These are phyloP conservation scores for Juncus effusus DNA, from an alignment of 176 grass and related monocot species.

Conservation along the genomic window DNA sequence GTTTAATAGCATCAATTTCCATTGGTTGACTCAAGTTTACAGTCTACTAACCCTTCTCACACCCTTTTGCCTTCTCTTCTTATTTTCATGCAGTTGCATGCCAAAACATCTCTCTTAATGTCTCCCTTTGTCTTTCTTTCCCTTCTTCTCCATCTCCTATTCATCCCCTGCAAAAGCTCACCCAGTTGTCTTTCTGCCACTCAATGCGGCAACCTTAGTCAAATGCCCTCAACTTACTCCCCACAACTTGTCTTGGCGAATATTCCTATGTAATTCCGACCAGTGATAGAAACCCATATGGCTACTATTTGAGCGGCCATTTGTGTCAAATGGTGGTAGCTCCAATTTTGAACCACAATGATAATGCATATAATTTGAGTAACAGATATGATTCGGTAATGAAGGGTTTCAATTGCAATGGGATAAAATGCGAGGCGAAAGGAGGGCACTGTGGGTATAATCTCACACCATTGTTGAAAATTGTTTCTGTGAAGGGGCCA, in stretches of 20 bases:
- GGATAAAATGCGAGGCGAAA: conserved; percentile 19
- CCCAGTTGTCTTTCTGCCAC: no score
- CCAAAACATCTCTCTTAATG: no score
- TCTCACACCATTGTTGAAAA: background rate
- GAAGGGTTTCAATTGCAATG: conserved; percentile 43
- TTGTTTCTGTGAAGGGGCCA: conserved; percentile 33
- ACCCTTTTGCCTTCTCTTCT: no score
- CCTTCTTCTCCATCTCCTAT: no score
- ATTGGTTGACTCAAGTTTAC: no score
- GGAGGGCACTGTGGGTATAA: conserved; percentile 45
- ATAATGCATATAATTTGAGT: background rate
- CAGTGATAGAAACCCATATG: background rate
- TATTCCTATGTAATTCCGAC: background rate
- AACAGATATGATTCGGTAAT: conserved; percentile 24
- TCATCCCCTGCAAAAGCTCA: no score
- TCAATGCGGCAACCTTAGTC: background rate
- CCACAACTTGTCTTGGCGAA: background rate
- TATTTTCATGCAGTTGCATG: no score
- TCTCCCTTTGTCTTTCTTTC: no score
- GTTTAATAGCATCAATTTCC: no score
- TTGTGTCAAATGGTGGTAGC: background rate
- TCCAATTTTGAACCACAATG: conserved; percentile 17
- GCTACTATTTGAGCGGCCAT: no score
- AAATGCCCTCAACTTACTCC: background rate
- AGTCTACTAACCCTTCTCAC: no score